Conservation (phyloP, 495 filamentous ascomycete genomes). For the Aspergillus affinis region DNA sequence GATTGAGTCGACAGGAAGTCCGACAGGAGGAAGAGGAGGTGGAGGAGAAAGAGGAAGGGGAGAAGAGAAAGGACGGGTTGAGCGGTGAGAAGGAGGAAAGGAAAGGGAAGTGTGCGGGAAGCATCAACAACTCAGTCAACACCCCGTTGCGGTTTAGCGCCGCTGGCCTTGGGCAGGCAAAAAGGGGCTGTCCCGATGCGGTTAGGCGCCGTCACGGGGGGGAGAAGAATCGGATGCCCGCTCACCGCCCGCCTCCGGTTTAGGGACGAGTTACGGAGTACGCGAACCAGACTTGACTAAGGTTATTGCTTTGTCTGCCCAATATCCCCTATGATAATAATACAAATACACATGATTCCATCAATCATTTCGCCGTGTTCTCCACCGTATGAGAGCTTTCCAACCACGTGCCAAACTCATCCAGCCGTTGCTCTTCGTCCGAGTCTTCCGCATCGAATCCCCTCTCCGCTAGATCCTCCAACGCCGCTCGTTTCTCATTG, state of each 20-base stretch:
- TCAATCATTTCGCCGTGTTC: slow-evolving; percentile 26
- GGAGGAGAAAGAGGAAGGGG: slow-evolving; percentile 21
- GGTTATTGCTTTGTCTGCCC: not conserved
- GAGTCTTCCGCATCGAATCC: slow-evolving; percentile 45
- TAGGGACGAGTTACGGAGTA: too few relatives aligned
- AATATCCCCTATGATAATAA: not conserved
- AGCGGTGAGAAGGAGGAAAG: slow-evolving; percentile 26
- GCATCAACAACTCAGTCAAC: slow-evolving; percentile 36
- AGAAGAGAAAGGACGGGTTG: slow-evolving; percentile 21
- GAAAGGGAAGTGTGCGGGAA: slow-evolving; percentile 29
- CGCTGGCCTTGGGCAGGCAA: slow-evolving; percentile 17
- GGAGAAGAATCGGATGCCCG: slow-evolving; percentile 1
- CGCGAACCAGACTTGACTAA: slow-evolving; percentile 19
- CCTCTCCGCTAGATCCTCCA: slow-evolving; percentile 47
- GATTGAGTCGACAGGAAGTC: slow-evolving; percentile 18
- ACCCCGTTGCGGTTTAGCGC: slow-evolving; percentile 15
- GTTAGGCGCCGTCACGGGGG: slow-evolving; percentile 31
- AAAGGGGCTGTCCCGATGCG: slow-evolving; percentile 24
- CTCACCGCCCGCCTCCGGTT: not conserved
- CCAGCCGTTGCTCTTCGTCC: slow-evolving; percentile 46
- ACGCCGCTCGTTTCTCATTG: slow-evolving; percentile 41
- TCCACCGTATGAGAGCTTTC: slow-evolving; percentile 39
- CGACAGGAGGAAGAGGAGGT: slow-evolving; percentile 27
- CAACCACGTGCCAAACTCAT: slow-evolving; percentile 57
- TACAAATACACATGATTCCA: not conserved